Evolutionary conservation across 495 filamentous ascomycete genomes (phyloP).

Genomic region (Penicillium roqueforti): DNA sequence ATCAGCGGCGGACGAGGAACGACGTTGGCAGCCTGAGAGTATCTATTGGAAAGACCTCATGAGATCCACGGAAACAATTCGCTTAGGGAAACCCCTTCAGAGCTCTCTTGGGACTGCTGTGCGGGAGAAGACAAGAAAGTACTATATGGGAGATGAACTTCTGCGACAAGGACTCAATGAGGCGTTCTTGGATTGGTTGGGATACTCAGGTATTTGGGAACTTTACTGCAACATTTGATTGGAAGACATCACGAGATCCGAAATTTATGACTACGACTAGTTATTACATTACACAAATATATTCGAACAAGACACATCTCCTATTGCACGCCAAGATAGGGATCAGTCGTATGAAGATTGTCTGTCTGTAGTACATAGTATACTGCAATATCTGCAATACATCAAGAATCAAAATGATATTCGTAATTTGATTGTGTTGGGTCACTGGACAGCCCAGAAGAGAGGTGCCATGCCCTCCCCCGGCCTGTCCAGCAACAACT

Average conservation of each 20-base stretch:
- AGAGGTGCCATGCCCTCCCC: constrained; percentile 7
- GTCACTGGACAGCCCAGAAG: neutral
- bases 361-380: neutral
- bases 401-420: neutral
- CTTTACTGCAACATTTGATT: constrained; percentile 7
- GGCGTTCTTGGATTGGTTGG: constrained; percentile 21
- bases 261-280: neutral
- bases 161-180: constrained; percentile 23
- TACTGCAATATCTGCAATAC: neutral
- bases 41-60: constrained; percentile 17
- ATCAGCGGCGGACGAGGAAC: constrained; percentile 5
- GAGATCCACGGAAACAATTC: constrained; percentile 14
- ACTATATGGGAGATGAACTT: constrained; percentile 23
- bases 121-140: constrained; percentile 2
- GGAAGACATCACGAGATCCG: neutral
- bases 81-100: constrained; percentile 6
- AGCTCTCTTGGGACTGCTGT: constrained; percentile 8
- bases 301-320: neutral
- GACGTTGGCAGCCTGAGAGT: constrained; percentile 12
- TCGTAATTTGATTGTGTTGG: neutral
- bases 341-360: neutral
- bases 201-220: constrained; percentile 11
- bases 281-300: neutral
- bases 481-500: neutral
- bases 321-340: too few species aligned